Base-by-base conservation (phyloP, 805 yeast species). In the Saccharomycopsis capsularis region DNA sequence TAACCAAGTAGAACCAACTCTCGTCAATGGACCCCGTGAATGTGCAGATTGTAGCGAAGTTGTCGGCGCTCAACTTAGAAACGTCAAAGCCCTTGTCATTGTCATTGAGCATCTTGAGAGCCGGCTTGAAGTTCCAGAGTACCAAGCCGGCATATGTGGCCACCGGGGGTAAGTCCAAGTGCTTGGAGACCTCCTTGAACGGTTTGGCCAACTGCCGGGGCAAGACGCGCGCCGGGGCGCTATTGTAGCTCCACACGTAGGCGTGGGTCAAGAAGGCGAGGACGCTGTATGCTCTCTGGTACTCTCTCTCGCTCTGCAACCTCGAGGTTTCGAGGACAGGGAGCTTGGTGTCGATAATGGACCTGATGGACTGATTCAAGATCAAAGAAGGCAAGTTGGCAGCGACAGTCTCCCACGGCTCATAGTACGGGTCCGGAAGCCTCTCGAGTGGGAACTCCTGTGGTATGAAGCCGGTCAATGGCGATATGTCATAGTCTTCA, bases 1-100 rank as follows among this genome's bases (percentile, higher is more conserved):
- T 82, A 7, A 90, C 91, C 51, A 89, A 69, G 63, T 87, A 90
- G 63, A 90, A 90, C 98, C 98, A 90, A 56, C 85, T 77, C 65
- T 90, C 98, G 65, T 90, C 97, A 38, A 82, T 77, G 3, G 88
- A 78, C 1, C 97, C 97, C 0, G 97, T 89, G 62, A 81, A 91
- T 1, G 96, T 88, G 62, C 78, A 79, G 53, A 85, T 76, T 1
- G 95, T 83, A 47, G 89, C 83, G 49, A 90, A 68, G 58, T 83
- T 81, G 47, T 82, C 81, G 40, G 86, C 73, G 53, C 77, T 79
- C 73, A 76, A 58, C 44, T 63, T 57, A 52, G 66, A 55, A 44
- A 66, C 55, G 2, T 62, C 64, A 3, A 54, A 57, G 35, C 55
- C 60, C 4, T 52, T 47, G 16, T 57, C 63, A 42, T 40, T 40